These are phyloP conservation scores for Lichenothelia convexa DNA, from an alignment of 495 filamentous ascomycete species.

Conservation along the genomic window DNA sequence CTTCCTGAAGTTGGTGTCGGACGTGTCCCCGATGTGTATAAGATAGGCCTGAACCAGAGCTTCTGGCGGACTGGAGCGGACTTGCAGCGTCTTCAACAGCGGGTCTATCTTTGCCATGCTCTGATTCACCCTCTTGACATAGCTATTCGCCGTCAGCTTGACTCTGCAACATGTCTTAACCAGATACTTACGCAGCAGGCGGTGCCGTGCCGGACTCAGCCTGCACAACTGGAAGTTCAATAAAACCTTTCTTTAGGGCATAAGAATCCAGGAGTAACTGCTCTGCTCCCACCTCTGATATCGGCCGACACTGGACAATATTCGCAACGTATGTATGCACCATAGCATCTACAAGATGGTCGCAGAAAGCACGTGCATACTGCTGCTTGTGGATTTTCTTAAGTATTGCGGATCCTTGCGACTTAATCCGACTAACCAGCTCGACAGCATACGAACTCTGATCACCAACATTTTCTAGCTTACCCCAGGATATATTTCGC, in stretches of 20 bases:
- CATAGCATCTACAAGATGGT: conserved; percentile 76
- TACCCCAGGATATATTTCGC: conserved; percentile 90
- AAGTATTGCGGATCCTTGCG: conserved; percentile 51
- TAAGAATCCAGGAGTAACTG: conserved; percentile 95
- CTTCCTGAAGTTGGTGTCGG: conserved; percentile 80
- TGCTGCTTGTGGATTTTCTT: conserved; percentile 73
- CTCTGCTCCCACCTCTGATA: conserved; percentile 90
- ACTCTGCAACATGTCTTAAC: too few species aligned
- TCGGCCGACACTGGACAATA: conserved; percentile 72
- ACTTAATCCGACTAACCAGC: conserved; percentile 52
- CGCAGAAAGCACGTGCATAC: conserved; percentile 85
- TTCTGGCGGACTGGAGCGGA: conserved; percentile 76
- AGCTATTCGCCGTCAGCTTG: conserved; percentile 32
- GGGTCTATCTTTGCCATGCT: conserved; percentile 77
- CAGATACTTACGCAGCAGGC: conserved; percentile 17
- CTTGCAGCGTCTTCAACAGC: conserved; percentile 90
- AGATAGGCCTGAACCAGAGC: conserved; percentile 94
- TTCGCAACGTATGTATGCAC: conserved; percentile 62
- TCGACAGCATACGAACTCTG: conserved; percentile 84
- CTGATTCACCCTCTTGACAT: conserved; percentile 73
- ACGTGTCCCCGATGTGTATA: conserved; percentile 15
- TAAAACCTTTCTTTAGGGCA: conserved; percentile 67
- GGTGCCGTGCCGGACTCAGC: conserved; percentile 19
- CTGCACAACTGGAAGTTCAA: conserved; percentile 43
- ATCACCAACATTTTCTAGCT: conserved; percentile 85